A percentile compares a stretch with the other conserved stretches of the same genome.
phyloP scores from a whole-genome alignment of 75 land plant genomes.

The Adiantum capillusveneris region DNA sequence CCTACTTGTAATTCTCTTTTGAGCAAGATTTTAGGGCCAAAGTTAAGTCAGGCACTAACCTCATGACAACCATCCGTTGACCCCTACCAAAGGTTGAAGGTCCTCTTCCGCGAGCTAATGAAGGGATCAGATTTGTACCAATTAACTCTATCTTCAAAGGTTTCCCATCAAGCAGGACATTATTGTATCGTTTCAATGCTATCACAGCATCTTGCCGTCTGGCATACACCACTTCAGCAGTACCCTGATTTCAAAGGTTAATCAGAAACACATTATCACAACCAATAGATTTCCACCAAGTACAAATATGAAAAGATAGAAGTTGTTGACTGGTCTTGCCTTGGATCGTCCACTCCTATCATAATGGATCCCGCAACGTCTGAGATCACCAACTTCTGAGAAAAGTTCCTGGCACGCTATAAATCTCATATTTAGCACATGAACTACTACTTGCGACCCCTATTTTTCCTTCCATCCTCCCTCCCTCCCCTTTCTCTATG shows the following conservation, averaged over 20 bases:
- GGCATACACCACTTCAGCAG: slow-evolving; percentile 58
- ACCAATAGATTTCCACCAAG: no score
- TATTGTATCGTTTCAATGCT: slow-evolving; percentile 62
- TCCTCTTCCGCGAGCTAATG: slow-evolving; percentile 28
- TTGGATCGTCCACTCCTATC: slow-evolving; percentile 62
- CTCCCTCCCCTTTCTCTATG: no score
- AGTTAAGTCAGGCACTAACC: slow-evolving; percentile 8
- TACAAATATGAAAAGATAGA: no score
- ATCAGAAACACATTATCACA: no score
- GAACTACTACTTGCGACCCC: no score
- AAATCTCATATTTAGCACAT: neutral
- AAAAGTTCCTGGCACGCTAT: slow-evolving; percentile 58
- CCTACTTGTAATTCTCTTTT: no score
- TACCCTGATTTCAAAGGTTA: slow-evolving; percentile 32
- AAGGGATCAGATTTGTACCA: slow-evolving; percentile 27
- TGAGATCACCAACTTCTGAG: slow-evolving; percentile 72
- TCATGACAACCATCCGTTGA: slow-evolving; percentile 29
- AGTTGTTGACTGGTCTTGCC: slow-evolving; percentile 29
- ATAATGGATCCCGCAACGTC: slow-evolving; percentile 56
- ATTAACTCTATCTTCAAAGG: slow-evolving; percentile 68
- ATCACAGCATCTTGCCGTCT: slow-evolving; percentile 48
- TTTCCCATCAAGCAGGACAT: slow-evolving; percentile 77
- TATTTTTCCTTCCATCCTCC: no score
- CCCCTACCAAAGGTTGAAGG: slow-evolving; percentile 18
- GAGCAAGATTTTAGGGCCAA: no score